A percentile compares a stretch with the other conserved stretches of the same genome.
These are phyloP conservation scores for Colletotrichum nymphaeae DNA, from an alignment of 2,329 filamentous ascomycete genomes.

Conservation along the genomic window DNA sequence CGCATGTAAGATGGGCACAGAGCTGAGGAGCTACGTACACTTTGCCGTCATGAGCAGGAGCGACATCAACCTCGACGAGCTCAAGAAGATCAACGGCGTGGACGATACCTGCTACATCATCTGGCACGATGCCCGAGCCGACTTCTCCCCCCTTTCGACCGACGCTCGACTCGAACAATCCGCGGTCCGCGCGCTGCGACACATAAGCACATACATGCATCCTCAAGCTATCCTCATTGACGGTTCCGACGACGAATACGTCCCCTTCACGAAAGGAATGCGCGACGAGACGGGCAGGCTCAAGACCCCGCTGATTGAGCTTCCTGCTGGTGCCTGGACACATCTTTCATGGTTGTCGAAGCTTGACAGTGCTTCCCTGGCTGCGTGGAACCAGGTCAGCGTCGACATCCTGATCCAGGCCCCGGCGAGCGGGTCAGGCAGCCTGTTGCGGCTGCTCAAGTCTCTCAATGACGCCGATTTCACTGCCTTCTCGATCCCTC, in stretches of 20 bases:
- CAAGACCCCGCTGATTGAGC: slow-evolving; percentile 75
- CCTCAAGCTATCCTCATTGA: slow-evolving; percentile 84
- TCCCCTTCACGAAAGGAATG: slow-evolving; percentile 73
- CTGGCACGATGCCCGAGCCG: slow-evolving; percentile 79
- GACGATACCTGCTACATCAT: slow-evolving; percentile 74
- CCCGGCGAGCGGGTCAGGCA: slow-evolving; percentile 75
- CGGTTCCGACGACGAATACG: slow-evolving; percentile 72
- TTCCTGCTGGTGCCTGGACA: slow-evolving; percentile 73
- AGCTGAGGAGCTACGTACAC: slow-evolving; percentile 80
- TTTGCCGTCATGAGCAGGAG: slow-evolving; percentile 82
- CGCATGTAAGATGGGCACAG: slow-evolving; percentile 85
- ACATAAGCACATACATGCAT: slow-evolving; percentile 79
- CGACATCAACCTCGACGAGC: slow-evolving; percentile 73
- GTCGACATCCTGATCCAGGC: slow-evolving; percentile 90
- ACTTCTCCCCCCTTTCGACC: slow-evolving; percentile 76
- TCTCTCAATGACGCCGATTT: slow-evolving; percentile 84
- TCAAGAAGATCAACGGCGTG: slow-evolving; percentile 85
- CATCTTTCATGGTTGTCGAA: slow-evolving; percentile 81
- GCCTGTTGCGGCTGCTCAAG: slow-evolving; percentile 79
- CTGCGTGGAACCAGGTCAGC: slow-evolving; percentile 80
- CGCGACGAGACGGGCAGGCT: slow-evolving; percentile 63
- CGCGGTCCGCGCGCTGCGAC: slow-evolving; percentile 73
- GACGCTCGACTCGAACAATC: slow-evolving; percentile 75
- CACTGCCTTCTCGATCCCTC: slow-evolving; percentile 74
- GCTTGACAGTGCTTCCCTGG: slow-evolving; percentile 78